These are phyloP conservation scores for Cyclotella kingstonii DNA, from an alignment of 108 stramenopile species.

Conservation along the genomic window DNA sequence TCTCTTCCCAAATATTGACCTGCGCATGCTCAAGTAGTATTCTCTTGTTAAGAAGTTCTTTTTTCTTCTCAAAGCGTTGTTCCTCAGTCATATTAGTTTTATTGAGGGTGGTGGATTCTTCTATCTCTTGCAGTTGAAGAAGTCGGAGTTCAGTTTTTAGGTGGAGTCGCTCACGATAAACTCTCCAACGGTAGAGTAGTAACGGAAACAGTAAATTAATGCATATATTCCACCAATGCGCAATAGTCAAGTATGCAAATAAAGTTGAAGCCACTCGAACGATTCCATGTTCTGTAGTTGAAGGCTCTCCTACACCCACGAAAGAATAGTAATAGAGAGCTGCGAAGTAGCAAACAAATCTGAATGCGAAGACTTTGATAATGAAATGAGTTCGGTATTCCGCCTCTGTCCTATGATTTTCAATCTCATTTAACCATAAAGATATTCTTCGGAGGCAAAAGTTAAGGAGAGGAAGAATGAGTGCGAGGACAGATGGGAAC, in stretches of 20 bases:
- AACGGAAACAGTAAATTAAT: constrained; percentile 82
- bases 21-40: constrained; percentile 86
- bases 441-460: constrained; percentile 78
- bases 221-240: constrained; percentile 84
- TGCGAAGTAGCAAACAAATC: constrained; percentile 97
- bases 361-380: constrained; percentile 97
- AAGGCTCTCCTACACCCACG: constrained; percentile 38
- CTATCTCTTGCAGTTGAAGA: constrained; percentile 62
- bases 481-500: constrained; percentile 77
- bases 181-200: constrained; percentile 63
- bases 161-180: constrained; percentile 41
- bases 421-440: constrained; percentile 81
- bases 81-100: constrained; percentile 34
- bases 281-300: constrained; percentile 77
- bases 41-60: constrained; percentile 67
- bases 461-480: constrained; percentile 84
- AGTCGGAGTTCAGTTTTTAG: constrained; percentile 55
- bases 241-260: constrained; percentile 78
- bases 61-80: constrained; percentile 39
- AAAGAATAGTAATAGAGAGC: constrained; percentile 96
- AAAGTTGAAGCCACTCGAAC: constrained; percentile 79
- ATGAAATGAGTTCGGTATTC: constrained; percentile 91
- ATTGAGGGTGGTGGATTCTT: constrained; percentile 16
- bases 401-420: constrained; percentile 95
- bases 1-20: constrained; percentile 81